Evolutionary conservation across 192 early-diverging fungal species (phyloP).

Genomic region (Coemansia sp.): DNA sequence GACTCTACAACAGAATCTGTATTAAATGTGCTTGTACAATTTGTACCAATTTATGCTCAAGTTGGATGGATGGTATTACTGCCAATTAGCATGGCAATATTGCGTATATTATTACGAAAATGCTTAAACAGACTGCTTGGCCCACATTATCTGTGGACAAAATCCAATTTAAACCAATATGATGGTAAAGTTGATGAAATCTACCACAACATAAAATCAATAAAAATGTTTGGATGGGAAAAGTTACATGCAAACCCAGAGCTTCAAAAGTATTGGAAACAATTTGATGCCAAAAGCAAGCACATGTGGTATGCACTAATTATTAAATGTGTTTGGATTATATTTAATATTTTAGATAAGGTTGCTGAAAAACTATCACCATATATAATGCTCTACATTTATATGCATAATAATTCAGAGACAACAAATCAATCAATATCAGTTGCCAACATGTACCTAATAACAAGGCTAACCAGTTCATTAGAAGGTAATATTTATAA

Average conservation of each 20-base stretch:
- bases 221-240: slow-evolving; percentile 44
- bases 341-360: neutral
- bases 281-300: slow-evolving; percentile 5
- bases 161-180: neutral
- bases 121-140: slow-evolving; percentile 4
- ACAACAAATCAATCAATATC: neutral
- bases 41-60: slow-evolving; percentile 16
- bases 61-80: slow-evolving; percentile 25
- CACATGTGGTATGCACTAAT: neutral
- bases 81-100: slow-evolving; percentile 5
- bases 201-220: slow-evolving; percentile 28
- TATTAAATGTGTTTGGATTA: neutral
- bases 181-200: slow-evolving; percentile 21
- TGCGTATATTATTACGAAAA: neutral
- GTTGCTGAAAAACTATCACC: slow-evolving; percentile 9
- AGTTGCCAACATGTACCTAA: slow-evolving; percentile 25
- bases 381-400: slow-evolving; percentile 17
- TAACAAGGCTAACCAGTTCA: slow-evolving; percentile 7
- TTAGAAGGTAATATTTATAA: slow-evolving; percentile 1
- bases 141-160: slow-evolving; percentile 2
- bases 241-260: slow-evolving; percentile 12
- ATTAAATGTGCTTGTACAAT: neutral
- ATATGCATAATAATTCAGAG: slow-evolving; percentile 3
- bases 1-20: neutral
- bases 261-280: slow-evolving; percentile 7